Conservation (phyloP, 2,329 filamentous ascomycete species). For the Neopestalotiopsis rosae region DNA sequence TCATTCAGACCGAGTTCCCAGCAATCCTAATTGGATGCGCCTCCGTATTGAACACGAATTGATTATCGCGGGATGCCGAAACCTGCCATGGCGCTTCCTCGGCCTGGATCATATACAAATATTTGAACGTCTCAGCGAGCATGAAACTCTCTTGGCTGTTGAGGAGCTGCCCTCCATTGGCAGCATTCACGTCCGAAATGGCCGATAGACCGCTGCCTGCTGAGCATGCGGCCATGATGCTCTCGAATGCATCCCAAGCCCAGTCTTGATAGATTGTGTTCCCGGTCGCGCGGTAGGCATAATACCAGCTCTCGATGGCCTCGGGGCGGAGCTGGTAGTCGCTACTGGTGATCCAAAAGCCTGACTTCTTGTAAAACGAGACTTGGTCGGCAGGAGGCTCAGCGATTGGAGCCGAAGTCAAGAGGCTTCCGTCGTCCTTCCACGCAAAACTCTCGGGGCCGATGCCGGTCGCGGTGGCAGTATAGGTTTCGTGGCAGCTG, state of each 20-base stretch:
- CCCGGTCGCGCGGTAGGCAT: conserved; percentile 82
- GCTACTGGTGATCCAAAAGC: conserved; percentile 68
- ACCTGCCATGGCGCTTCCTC: conserved; percentile 62
- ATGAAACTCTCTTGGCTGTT: conserved; percentile 88
- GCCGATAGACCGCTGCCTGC: conserved; percentile 68
- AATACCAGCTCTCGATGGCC: conserved; percentile 85
- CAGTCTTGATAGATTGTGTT: conserved; percentile 79
- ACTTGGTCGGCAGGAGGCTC: no score
- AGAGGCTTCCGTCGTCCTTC: conserved; percentile 50
- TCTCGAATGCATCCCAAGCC: conserved; percentile 79
- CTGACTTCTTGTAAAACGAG: conserved; percentile 43
- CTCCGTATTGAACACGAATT: conserved; percentile 60
- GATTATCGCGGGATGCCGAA: conserved; percentile 47
- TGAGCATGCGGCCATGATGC: conserved; percentile 68
- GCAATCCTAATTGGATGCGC: conserved; percentile 36
- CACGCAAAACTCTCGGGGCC: conserved; percentile 77
- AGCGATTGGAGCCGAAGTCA: no score
- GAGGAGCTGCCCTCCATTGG: conserved; percentile 62
- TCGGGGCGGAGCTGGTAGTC: conserved; percentile 78
- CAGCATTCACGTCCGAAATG: conserved; percentile 68
- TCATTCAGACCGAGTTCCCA: conserved; percentile 28
- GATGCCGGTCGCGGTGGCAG: conserved; percentile 70
- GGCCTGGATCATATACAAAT: conserved; percentile 74
- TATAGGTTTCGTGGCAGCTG: conserved; percentile 78
- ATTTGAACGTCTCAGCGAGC: conserved; percentile 89